Conservation (phyloP, 768 basidiomycete species). For the Termitomyces sp. region DNA sequence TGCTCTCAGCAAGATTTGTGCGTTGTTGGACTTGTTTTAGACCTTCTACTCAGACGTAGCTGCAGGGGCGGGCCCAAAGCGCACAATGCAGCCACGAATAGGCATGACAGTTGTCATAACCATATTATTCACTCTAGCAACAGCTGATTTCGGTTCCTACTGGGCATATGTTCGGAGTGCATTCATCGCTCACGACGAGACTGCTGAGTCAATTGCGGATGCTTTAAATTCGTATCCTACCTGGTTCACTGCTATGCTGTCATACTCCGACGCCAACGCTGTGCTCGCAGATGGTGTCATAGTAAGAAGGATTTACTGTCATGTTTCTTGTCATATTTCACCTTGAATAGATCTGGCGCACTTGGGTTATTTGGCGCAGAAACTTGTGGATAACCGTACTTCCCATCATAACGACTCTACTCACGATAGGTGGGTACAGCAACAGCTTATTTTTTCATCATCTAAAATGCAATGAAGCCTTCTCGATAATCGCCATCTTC, state of each 20-base stretch:
- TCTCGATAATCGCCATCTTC: constrained; percentile 9
- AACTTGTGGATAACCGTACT: constrained; percentile 5
- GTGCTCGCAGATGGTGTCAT: constrained; percentile 8
- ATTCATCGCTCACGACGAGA: constrained; percentile 9
- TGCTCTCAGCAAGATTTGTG: constrained; percentile 8
- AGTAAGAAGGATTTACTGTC: not conserved
- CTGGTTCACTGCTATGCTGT: constrained; percentile 5
- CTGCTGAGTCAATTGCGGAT: not conserved
- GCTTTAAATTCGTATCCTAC: constrained; percentile 9
- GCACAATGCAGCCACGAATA: not conserved
- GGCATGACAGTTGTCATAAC: constrained; percentile 6
- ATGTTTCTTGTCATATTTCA: too few relatives aligned
- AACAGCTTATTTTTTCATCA: not conserved
- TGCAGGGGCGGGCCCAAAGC: constrained; percentile 4
- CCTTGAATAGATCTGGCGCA: constrained; percentile 11
- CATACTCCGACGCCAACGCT: constrained; percentile 7
- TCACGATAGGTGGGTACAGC: constrained; percentile 1
- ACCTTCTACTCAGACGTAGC: not conserved
- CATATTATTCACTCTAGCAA: constrained; percentile 6
- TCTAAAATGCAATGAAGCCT: not conserved
- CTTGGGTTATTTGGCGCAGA: constrained; percentile 12
- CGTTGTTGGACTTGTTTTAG: not conserved
- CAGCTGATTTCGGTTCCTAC: constrained; percentile 7
- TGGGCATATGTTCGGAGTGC: constrained; percentile 12
- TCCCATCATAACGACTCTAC: constrained; percentile 5